Base-by-base conservation (phyloP, 106 monocot species). In the Dioscorea zingiberensis region DNA sequence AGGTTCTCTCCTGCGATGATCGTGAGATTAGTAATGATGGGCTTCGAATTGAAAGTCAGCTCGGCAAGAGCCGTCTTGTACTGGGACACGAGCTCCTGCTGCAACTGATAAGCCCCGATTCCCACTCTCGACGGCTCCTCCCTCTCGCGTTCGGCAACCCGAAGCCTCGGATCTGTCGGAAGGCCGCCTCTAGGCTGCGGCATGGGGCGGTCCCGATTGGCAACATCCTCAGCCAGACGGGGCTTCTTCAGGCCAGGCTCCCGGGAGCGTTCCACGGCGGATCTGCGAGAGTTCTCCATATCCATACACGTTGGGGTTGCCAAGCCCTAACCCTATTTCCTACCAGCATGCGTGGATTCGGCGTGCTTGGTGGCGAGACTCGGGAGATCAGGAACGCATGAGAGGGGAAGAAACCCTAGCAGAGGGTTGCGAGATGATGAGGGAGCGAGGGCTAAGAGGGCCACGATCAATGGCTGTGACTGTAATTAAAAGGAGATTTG, bases 41-140 rank as follows among this genome's bases (percentile, higher is more conserved):
- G 91, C 81, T 97, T 97, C 7, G 97, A 92, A 74, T 97, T 97
- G 86, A 97, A 85, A 4, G 97, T 97, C 27, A 97, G 82, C 76
- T 97, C 97, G 24, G 88, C 78, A 3, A 97, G 79, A 10, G 97
- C 97, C 19, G 81, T 73, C 83, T 73, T 88, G 77, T 97, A 92
- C 74, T 92, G 89, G 27, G 58, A 73, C 38, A 84, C 71, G 19
- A 93, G 74, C 76, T 93, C 93, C 49, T 77, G 77, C 70, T 83
- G 83, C 73, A 77, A 80, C 64, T 76, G 64, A 27, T 60, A 57
- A n/a, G 27, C 16, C 23, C 26, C 61, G 4, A 1, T 38, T 22
- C 46, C 67, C 46, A 6, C 25, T 48, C 65, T 63, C 48, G 29
- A 26, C 21, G 28, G 46, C 2, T 70, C 76, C 21, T 63, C 63